Percentiles rank a stretch among this genome's conserved stretches.
Conservation (phyloP, 2,329 filamentous ascomycete species). For the Aspergillus jensenii region DNA sequence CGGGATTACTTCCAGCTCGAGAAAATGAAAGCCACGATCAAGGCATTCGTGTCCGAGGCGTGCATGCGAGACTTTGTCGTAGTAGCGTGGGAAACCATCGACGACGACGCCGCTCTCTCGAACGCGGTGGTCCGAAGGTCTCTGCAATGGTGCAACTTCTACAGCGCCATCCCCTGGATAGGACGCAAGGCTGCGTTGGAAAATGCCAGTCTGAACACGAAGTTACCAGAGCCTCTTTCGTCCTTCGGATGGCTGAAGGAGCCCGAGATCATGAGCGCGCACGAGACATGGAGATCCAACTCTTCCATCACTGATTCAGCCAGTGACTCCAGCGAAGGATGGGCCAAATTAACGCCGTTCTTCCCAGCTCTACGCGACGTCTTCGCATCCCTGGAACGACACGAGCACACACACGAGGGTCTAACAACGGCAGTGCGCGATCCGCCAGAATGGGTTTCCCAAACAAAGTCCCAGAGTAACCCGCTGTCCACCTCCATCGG, state of each 20-base stretch:
- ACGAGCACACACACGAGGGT: slow-evolving; percentile 6
- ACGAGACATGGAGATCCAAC: slow-evolving; percentile 44
- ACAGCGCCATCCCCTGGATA: slow-evolving; percentile 48
- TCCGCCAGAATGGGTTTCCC: slow-evolving; percentile 34
- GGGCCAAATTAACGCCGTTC: slow-evolving; percentile 25
- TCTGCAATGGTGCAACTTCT: slow-evolving; percentile 49
- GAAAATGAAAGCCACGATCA: slow-evolving; percentile 42
- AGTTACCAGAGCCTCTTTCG: slow-evolving; percentile 41
- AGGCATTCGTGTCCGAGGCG: slow-evolving; percentile 48
- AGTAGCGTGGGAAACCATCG: slow-evolving; percentile 48
- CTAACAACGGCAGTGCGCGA: slow-evolving; percentile 22
- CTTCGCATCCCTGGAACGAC: slow-evolving; percentile 25
- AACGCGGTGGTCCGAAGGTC: slow-evolving; percentile 46
- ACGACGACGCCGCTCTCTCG: slow-evolving; percentile 36
- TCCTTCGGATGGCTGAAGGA: slow-evolving; percentile 51
- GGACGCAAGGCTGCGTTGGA: slow-evolving; percentile 37
- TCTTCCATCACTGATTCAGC: slow-evolving; percentile 17
- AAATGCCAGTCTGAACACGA: slow-evolving; percentile 34
- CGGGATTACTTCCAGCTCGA: slow-evolving; percentile 48
- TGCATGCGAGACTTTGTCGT: slow-evolving; percentile 45
- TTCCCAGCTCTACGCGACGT: slow-evolving; percentile 29
- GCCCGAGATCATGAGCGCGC: slow-evolving; percentile 43
- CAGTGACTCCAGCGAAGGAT: slow-evolving; percentile 20
- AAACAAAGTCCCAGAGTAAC: slow-evolving; percentile 32
- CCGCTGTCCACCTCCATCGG: slow-evolving; percentile 39